phyloP scores from a whole-genome alignment of 2,329 filamentous ascomycete species.

The Lachnellula hyalina region DNA sequence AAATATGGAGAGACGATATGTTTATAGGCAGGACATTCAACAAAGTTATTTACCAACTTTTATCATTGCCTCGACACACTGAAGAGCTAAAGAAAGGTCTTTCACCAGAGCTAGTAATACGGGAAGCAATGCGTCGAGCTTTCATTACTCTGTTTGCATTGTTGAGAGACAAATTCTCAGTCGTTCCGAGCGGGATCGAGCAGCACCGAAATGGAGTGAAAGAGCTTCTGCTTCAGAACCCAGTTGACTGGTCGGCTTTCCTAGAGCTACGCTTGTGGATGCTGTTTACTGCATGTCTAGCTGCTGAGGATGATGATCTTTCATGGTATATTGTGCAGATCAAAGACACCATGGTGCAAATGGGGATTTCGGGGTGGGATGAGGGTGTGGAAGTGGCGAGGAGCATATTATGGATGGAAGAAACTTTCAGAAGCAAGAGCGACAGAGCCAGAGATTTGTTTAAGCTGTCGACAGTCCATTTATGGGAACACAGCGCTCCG shows the following conservation, averaged over 20 bases:
- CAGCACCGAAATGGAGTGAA: conserved; percentile 4
- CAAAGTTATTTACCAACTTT: not conserved
- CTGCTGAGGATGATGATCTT: not conserved
- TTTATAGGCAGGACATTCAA: not conserved
- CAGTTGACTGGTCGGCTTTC: not conserved
- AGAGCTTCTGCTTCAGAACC: conserved; percentile 7
- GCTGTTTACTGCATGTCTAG: not conserved
- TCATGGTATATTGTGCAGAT: not conserved
- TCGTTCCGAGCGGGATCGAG: not conserved
- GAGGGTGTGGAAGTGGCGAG: not conserved
- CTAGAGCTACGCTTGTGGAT: not conserved
- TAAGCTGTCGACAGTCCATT: not conserved
- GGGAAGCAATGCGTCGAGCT: not conserved
- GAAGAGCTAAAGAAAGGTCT: not conserved
- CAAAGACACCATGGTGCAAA: not conserved
- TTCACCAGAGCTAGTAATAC: not conserved
- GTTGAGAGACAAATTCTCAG: not conserved
- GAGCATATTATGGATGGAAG: not conserved
- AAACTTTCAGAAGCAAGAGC: not conserved
- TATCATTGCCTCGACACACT: not conserved
- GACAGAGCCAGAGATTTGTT: not conserved
- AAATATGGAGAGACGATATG: not conserved
- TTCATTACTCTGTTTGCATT: not conserved
- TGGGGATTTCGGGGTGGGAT: not conserved
- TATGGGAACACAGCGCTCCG: not conserved